phyloP scores from a whole-genome alignment of 1,284 basidiomycete species.

The Thelephora terrestris region DNA sequence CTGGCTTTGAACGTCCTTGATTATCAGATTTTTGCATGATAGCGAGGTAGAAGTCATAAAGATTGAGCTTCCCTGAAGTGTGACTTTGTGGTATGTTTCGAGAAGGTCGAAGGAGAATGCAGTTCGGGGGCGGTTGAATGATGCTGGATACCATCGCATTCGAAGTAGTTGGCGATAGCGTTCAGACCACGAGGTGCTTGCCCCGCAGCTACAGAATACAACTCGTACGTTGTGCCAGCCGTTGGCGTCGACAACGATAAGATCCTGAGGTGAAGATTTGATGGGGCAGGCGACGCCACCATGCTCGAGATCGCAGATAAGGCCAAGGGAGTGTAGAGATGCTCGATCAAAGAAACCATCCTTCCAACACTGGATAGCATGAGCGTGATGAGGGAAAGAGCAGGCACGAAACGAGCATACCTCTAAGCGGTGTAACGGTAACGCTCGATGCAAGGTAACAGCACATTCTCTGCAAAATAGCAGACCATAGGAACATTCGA shows the following conservation, averaged over 20 bases:
- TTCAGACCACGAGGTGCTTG: background rate
- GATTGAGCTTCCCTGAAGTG: constrained; percentile 9
- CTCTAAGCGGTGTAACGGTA: too few relatives aligned
- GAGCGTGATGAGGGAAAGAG: too few relatives aligned
- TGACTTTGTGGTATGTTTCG: constrained; percentile 11
- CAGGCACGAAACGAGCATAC: background rate
- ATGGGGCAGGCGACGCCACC: background rate
- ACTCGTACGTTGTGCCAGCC: constrained; percentile 5
- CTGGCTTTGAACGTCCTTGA: constrained; percentile 1
- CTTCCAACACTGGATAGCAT: constrained; percentile 4
- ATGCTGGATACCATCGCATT: constrained; percentile 10
- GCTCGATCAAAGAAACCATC: background rate
- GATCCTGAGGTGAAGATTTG: constrained; percentile 1
- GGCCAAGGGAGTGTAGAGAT: constrained; percentile 2
- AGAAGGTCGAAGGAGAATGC: too few relatives aligned
- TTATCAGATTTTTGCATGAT: constrained; percentile 11
- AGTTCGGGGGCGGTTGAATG: constrained; percentile 7
- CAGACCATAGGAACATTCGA: background rate
- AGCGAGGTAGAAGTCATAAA: constrained; percentile 12
- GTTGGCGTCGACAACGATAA: background rate
- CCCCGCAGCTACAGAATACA: constrained; percentile 5
- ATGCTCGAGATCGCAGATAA: constrained; percentile 8
- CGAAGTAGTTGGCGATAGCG: constrained; percentile 9
- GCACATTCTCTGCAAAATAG: too few relatives aligned
- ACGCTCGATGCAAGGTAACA: too few relatives aligned